Evolutionary conservation across 441 rosid species (phyloP).

Genomic region (Adansonia grandidieri): DNA sequence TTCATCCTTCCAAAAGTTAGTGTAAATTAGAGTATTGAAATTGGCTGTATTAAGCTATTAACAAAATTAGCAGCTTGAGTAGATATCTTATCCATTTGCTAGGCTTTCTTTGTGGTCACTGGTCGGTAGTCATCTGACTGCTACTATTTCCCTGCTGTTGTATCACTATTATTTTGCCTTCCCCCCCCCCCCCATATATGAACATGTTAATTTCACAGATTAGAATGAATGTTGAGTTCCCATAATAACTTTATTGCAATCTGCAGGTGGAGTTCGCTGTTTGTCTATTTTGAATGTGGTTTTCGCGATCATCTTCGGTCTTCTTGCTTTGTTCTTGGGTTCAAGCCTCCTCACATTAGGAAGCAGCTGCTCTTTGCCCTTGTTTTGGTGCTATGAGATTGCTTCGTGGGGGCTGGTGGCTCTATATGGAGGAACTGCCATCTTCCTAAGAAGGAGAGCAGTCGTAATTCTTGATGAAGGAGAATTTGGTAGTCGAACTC

Average conservation of each 20-base stretch:
- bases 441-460: conserved; percentile 71
- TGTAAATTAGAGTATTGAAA: background rate
- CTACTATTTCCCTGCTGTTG: conserved; percentile 3
- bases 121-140: no score
- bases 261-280: conserved; percentile 84
- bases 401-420: conserved; percentile 80
- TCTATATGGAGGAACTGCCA: conserved; percentile 74
- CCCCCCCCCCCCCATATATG: background rate
- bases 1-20: background rate
- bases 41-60: conserved; percentile 1
- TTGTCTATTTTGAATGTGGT: conserved; percentile 70
- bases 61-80: background rate
- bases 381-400: conserved; percentile 96
- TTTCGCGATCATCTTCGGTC: conserved; percentile 73
- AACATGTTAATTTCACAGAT: background rate
- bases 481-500: conserved; percentile 56
- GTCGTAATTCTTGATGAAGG: conserved; percentile 68
- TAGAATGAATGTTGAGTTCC: conserved; percentile 5
- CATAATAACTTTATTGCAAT: conserved; percentile 25
- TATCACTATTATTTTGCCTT: background rate
- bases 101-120: background rate
- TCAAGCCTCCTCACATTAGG: conserved; percentile 88
- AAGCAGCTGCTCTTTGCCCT: conserved; percentile 78
- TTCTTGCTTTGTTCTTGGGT: conserved; percentile 84
- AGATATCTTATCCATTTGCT: background rate